A percentile compares a stretch with the other conserved stretches of the same genome.
Evolutionary conservation across 1,284 basidiomycete species (phyloP).

Genomic region (Moesziomyces globuligerus): DNA sequence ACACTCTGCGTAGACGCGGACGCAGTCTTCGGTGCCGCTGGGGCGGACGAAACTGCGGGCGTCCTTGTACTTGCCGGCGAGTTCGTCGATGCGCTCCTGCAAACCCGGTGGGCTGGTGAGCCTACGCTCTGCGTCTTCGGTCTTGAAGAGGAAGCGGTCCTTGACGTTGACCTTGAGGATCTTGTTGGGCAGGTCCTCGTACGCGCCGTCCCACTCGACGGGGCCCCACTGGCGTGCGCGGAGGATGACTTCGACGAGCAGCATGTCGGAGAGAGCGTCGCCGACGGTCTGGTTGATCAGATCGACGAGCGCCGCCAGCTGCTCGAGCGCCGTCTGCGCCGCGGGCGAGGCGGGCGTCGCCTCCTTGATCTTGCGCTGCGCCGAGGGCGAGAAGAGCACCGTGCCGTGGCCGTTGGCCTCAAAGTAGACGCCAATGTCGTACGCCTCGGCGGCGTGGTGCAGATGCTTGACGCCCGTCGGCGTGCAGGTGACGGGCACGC

Average conservation of each 20-base stretch:
- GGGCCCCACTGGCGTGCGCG: conserved; percentile 73
- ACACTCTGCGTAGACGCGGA: conserved; percentile 97
- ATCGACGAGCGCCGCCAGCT: conserved; percentile 73
- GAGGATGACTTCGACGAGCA: conserved; percentile 92
- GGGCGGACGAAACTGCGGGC: conserved; percentile 94
- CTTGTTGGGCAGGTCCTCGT: conserved; percentile 93
- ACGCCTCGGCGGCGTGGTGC: conserved; percentile 94
- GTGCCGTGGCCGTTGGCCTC: conserved; percentile 99
- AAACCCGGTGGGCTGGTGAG: conserved; percentile 82
- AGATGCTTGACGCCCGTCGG: conserved; percentile 97
- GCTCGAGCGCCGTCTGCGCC: conserved; percentile 73
- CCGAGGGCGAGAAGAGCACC: conserved; percentile 81
- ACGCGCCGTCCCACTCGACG: conserved; percentile 90
- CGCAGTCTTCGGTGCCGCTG: conserved; percentile 97
- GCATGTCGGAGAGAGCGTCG: conserved; percentile 94
- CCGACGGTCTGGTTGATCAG: conserved; percentile 99
- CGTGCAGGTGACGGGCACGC: conserved; percentile 92
- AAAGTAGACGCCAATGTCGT: conserved; percentile 96
- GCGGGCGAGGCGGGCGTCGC: conserved; percentile 82
- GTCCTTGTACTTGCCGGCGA: conserved; percentile 81
- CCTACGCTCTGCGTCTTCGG: conserved; percentile 91
- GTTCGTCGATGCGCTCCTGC: conserved; percentile 86
- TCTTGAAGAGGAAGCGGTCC: conserved; percentile 85
- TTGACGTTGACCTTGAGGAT: conserved; percentile 93
- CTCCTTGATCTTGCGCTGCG: conserved; percentile 69